Base-by-base conservation (phyloP, 805 yeast species). In the Nakazawaea ishiwadae region DNA sequence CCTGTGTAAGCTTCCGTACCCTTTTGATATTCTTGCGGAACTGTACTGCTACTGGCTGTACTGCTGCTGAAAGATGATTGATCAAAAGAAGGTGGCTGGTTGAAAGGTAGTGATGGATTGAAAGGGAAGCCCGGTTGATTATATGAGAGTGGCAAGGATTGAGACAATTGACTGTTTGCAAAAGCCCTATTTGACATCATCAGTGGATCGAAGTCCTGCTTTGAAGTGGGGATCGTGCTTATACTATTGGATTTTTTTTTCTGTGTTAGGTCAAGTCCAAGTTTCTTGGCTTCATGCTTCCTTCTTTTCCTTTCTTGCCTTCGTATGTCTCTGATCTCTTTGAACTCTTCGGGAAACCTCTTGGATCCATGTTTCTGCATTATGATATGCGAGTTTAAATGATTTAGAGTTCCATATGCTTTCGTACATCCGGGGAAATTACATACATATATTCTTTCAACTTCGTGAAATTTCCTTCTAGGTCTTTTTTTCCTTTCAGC, bases 331-430 rank as follows among this genome's bases (percentile, higher is more conserved):
- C 81, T 62, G 26, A 75, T 60, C 44, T 69, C 71, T 49, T 66
- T 65, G 53, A 77, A 77, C 53, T 77, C 82, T 30, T 71, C 71
- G 1, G 82, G 80, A 28, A 60, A 58, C 27, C 82, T 62, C 53
- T 74, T 76, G 15, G 62, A 56, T 8, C 83, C 83, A 52, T 77
- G 83, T 12, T 62, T 63, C 44, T 77, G 80, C 47, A 71, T 62
- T 1, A 64, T 51, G 28, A 77, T 72, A 51, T 77, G 83, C 11
- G 80, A 76, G 49, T 77, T 77, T 27, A 77, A 57, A 52, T 77
- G 83, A 52, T 77, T 77, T 31, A 77, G 62, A 4, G 83, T 77
- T 11, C 83, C 83, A 50, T 77, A 77, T 7, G 75, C 71, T 56
- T 77, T 77, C 6, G 62, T 56, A 45, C 83, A 77, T 9, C 62